phyloP scores from a whole-genome alignment of 305 asterid species.

The Plantago rigida region DNA sequence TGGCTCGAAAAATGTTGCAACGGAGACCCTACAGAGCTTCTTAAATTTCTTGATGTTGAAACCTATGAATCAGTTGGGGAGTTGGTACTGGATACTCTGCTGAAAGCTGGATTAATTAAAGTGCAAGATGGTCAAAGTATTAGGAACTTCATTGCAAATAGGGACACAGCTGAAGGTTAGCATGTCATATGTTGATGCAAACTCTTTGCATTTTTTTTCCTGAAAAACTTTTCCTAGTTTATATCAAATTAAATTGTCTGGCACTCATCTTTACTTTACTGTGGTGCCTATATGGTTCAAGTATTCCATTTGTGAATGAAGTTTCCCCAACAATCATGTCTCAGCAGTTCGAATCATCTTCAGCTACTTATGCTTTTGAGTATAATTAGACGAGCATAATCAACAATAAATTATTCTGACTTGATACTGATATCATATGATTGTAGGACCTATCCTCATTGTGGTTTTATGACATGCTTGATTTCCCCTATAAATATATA shows the following conservation, averaged over 20 bases:
- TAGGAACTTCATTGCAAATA: conserved; percentile 35
- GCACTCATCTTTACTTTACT: background rate
- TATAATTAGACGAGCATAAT: background rate
- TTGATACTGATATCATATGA: background rate
- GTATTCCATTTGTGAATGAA: background rate
- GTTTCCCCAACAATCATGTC: background rate
- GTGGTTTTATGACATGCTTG: no score
- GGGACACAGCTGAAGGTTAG: conserved; percentile 57
- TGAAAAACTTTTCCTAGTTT: background rate
- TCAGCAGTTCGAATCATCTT: background rate
- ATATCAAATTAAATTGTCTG: background rate
- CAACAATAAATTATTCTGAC: background rate
- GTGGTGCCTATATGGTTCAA: background rate
- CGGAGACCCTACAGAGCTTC: conserved; percentile 62
- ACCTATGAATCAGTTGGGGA: conserved; percentile 88
- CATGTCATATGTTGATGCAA: conserved; percentile 17
- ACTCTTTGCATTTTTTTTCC: background rate
- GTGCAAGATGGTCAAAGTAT: conserved; percentile 60
- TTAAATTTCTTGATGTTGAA: conserved; percentile 89
- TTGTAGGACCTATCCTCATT: background rate
- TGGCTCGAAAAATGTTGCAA: conserved; percentile 84
- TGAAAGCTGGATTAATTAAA: conserved; percentile 59
- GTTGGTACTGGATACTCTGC: conserved; percentile 54
- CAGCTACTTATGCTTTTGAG: background rate
- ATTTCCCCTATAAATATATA: no score